Evolutionary conservation across 305 asterid genomes (phyloP).

Genomic region (Fraxinus latifolia): DNA sequence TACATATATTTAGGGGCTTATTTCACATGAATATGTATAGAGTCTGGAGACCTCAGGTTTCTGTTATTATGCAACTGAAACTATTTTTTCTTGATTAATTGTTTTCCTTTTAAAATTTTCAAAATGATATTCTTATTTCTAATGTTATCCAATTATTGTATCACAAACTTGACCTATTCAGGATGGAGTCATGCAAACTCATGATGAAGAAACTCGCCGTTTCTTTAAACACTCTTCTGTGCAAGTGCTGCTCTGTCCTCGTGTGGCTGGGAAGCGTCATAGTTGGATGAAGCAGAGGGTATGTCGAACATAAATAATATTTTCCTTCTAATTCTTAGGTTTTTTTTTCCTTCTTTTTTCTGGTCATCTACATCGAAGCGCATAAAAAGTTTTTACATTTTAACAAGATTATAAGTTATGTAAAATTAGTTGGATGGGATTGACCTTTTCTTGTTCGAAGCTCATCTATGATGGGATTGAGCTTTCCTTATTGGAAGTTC

Average conservation of each 20-base stretch:
- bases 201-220: conserved; percentile 38
- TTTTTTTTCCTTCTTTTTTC: not conserved
- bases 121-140: not conserved
- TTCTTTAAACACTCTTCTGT: conserved; percentile 38
- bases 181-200: conserved; percentile 34
- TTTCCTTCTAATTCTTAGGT: not conserved
- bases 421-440: not conserved
- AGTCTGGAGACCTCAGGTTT: not conserved
- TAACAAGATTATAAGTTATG: not conserved
- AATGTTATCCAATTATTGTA: not conserved
- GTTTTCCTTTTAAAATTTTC: not conserved
- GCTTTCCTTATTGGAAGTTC: not conserved
- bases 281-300: conserved; percentile 54
- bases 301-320: conserved; percentile 17
- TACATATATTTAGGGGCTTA: not conserved
- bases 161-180: not conserved
- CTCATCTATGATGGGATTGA: not conserved
- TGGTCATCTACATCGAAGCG: not conserved
- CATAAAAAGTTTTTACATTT: no score
- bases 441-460: not conserved
- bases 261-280: conserved; percentile 41
- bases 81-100: not conserved
- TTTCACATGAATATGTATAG: not conserved
- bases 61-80: not conserved
- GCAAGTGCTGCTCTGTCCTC: conserved; percentile 37